phyloP scores from a whole-genome alignment of 805 yeast genomes.

The Candida sonorensis region DNA sequence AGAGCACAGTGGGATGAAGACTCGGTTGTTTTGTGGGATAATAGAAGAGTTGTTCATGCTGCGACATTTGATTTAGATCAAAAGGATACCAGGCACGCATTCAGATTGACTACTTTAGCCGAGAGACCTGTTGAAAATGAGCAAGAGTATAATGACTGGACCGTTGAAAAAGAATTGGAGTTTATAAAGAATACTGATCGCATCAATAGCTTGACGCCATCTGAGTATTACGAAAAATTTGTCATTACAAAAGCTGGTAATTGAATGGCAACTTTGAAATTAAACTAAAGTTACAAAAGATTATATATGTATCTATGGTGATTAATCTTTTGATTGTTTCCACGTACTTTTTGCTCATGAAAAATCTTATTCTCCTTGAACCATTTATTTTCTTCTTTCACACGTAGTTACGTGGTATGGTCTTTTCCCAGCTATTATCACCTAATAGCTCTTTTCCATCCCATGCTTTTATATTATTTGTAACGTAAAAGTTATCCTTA shows the following conservation, averaged over 20 bases:
- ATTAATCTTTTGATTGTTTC: too few species aligned
- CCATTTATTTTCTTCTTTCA: too few species aligned
- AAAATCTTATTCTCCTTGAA: too few species aligned
- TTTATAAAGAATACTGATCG: not conserved
- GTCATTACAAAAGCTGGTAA: not conserved
- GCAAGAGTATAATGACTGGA: constrained; percentile 13
- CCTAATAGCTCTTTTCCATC: constrained; percentile 27
- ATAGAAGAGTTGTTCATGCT: constrained; percentile 56
- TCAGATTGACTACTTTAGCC: constrained; percentile 60
- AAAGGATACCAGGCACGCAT: constrained; percentile 56
- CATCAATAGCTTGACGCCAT: constrained; percentile 23
- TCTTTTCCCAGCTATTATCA: constrained; percentile 30
- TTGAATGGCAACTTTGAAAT: too few species aligned
- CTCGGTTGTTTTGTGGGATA: constrained; percentile 66
- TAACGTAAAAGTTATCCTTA: constrained; percentile 25
- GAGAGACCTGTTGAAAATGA: constrained; percentile 43
- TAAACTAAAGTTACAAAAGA: too few species aligned
- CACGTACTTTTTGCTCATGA: too few species aligned
- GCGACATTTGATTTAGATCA: constrained; percentile 60
- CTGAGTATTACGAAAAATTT: not conserved
- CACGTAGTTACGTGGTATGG: constrained; percentile 28
- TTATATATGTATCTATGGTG: too few species aligned
- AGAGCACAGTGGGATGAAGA: constrained; percentile 61
- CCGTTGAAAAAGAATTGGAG: constrained; percentile 6
- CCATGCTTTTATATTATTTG: constrained; percentile 28